Base-by-base conservation (phyloP, 148 eudicot species). In the Camellia granthamiana region DNA sequence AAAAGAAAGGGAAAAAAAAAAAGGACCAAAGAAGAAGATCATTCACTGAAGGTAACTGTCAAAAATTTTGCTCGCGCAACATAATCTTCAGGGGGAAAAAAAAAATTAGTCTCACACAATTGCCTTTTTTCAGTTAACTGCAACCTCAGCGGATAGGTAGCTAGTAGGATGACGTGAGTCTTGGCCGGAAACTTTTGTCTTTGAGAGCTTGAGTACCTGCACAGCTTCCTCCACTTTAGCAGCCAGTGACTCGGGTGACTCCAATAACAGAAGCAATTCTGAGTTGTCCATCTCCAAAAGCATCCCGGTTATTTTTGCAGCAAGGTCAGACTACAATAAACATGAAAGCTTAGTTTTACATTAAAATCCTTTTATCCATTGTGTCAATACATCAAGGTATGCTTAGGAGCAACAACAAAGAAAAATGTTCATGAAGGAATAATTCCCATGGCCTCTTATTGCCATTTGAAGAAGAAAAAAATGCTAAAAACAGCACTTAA, bases 261-360 rank as follows among this genome's bases (percentile, higher is more conserved):
- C 92, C 82, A 93, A 86, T 18, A 91, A 63, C 42, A 89, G 68
- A 63, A 93, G 88, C 41, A 93, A 72, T 77, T 91, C 93, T 0
- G 90, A 18, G 72, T 91, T 93, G 85, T 93, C 97, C 97, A 93
- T 91, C 86, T 93, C 97, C 83, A 93, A 80, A 63, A 93, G 85
- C 97, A 91, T 93, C n/a, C 97, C 97, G 0, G 97, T 93, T 11
- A 93, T 86, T 85, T 93, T 93, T 56, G 85, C 88, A 23, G 87
- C 97, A 52, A 89, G 88, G 76, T 93, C 92, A 68, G 97, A 93
- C 95, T 93, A 83, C 81, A 72, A 74, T 15, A 46, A 42, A 42
- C 42, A 76, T 1, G 51, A 23, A 38, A 78, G 16, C 30, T 10
- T 66, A 7, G 70, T 55, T 38, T 77, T 5, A 12, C 7, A 14